These are phyloP conservation scores for Macrolepiota albuminosa DNA, from an alignment of 768 basidiomycete genomes.

Conservation along the genomic window DNA sequence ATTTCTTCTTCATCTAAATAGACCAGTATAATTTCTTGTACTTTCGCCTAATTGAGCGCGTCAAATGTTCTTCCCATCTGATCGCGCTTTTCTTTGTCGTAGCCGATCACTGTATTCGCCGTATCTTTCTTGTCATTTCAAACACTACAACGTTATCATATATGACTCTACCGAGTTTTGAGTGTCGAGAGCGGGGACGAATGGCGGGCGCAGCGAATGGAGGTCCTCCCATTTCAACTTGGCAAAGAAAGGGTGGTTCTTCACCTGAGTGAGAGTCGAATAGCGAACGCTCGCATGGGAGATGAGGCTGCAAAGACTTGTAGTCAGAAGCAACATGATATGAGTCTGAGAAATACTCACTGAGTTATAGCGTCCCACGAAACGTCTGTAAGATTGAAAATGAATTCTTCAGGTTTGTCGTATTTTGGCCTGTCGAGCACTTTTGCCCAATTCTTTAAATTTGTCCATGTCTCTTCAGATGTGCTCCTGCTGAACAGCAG, in stretches of 20 bases:
- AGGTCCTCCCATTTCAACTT: slow-evolving; percentile 74
- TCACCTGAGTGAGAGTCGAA: slow-evolving; percentile 67
- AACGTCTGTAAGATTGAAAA: slow-evolving; percentile 91
- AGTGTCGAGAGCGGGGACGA: slow-evolving; percentile 84
- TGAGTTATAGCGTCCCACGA: slow-evolving; percentile 93
- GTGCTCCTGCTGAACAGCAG: slow-evolving; percentile 96
- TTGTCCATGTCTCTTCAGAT: slow-evolving; percentile 98
- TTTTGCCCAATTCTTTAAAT: slow-evolving; percentile 96
- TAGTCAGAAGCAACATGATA: neutral
- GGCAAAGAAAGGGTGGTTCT: slow-evolving; percentile 79
- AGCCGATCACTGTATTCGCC: neutral
- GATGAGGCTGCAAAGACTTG: slow-evolving; percentile 56
- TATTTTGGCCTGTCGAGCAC: slow-evolving; percentile 92
- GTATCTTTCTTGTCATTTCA: neutral
- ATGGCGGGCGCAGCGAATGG: slow-evolving; percentile 74
- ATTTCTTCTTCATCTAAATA: slow-evolving; percentile 10
- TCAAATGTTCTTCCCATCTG: neutral
- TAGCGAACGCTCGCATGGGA: slow-evolving; percentile 81
- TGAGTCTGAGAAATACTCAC: slow-evolving; percentile 34
- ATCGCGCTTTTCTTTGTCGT: neutral
- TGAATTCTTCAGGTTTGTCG: slow-evolving; percentile 91
- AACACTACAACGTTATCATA: neutral
- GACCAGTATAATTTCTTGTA: slow-evolving; percentile 4
- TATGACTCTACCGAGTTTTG: neutral
- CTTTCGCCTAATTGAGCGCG: slow-evolving; percentile 9